These are phyloP conservation scores for Elaeis oleifera DNA, from an alignment of 202 grass and related monocot genomes.

Conservation along the genomic window DNA sequence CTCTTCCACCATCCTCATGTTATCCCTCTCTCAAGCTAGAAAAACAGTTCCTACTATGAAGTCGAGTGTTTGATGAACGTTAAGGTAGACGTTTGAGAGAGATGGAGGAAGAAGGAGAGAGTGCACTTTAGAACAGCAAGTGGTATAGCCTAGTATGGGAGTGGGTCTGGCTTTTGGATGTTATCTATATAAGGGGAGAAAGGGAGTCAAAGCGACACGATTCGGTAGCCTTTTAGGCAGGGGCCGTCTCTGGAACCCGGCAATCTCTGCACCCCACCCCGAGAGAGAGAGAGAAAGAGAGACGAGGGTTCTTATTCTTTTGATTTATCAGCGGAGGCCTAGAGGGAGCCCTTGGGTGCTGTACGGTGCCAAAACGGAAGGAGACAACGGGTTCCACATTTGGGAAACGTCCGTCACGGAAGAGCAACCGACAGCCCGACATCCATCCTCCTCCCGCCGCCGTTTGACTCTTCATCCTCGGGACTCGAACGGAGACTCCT, in stretches of 20 bases:
- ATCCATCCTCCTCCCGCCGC: conserved; percentile 28
- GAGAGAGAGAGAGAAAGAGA: conserved; percentile 14
- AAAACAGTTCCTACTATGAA: no score
- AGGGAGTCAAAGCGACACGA: conserved; percentile 48
- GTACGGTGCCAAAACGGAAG: conserved; percentile 7
- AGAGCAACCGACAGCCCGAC: conserved; percentile 25
- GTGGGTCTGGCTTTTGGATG: no score
- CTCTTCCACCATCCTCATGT: conserved; percentile 19
- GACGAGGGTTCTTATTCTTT: neutral
- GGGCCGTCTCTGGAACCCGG: conserved; percentile 32
- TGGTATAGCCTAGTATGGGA: no score
- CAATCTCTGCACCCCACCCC: conserved; percentile 42
- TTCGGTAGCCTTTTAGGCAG: conserved; percentile 49
- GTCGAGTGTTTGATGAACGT: no score
- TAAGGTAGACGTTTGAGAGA: neutral
- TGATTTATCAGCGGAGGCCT: neutral
- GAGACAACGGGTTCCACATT: neutral
- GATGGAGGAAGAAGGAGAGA: neutral
- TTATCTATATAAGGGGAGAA: neutral
- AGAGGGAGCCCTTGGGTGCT: neutral
- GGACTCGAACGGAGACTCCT: conserved; percentile 1
- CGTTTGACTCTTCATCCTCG: conserved; percentile 32
- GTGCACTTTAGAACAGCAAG: no score
- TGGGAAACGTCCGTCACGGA: conserved; percentile 12
- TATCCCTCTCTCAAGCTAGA: no score